A percentile compares a stretch with the other conserved stretches of the same genome.
These are phyloP conservation scores for Plasmodium adleri DNA, from an alignment of 169 alveolate genomes.

Conservation along the genomic window DNA sequence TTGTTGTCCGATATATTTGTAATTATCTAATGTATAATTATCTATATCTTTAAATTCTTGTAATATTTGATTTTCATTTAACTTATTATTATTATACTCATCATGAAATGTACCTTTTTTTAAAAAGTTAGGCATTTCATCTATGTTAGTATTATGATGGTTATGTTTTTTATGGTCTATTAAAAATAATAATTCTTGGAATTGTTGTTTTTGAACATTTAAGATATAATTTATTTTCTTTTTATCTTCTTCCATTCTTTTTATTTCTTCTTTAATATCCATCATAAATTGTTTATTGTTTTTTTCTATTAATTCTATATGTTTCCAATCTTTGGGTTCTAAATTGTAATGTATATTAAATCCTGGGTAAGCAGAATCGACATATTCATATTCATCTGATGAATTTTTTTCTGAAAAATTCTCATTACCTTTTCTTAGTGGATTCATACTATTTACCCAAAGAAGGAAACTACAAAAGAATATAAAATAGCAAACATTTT, in stretches of 20 bases:
- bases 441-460: conserved; percentile 39
- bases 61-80: conserved; percentile 2
- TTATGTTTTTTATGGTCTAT: conserved; percentile 27
- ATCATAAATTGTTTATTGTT: conserved; percentile 37
- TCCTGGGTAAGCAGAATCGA: conserved; percentile 57
- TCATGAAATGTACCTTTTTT: conserved; percentile 22
- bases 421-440: conserved; percentile 61
- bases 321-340: conserved; percentile 70
- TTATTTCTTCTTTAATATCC: conserved; percentile 55
- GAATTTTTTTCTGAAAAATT: conserved; percentile 34
- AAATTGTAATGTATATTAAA: conserved; percentile 62
- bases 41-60: conserved; percentile 29
- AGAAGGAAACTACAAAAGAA: conserved; percentile 8
- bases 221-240: conserved; percentile 46
- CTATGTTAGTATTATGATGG: conserved; percentile 1
- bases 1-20: conserved; percentile 9
- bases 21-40: conserved; percentile 31
- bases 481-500: background rate
- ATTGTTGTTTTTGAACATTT: conserved; percentile 65
- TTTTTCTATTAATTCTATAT: conserved; percentile 42
- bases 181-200: conserved; percentile 43
- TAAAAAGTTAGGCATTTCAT: conserved; percentile 43
- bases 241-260: conserved; percentile 52
- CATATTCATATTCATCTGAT: conserved; percentile 7
- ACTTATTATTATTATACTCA: background rate